Evolutionary conservation across 345 rosid species (phyloP), one percentile per base, ranked within the genome.

Genomic region (Melaleuca quinquenervia): DNA sequence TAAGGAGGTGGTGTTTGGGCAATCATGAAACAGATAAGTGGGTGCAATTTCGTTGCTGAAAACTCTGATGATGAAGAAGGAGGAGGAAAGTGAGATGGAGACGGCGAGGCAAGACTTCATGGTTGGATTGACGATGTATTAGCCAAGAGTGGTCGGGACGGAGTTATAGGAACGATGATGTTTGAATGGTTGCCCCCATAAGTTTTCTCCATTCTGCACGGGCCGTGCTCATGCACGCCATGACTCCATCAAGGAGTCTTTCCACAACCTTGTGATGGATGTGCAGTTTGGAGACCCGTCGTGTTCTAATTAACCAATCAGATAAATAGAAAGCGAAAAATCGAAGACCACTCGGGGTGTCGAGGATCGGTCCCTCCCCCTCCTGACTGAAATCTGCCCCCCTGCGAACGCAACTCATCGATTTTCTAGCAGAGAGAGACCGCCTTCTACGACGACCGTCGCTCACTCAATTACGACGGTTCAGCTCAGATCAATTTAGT

Each of bases 101-200:
- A 58, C 3, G 2, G 32, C 8, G 4, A 58, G n/a, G 32, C 29
- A 26, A 56, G 64, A 26, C 15, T 11, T 55, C 6, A 55, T 55
- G 27, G 12, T 0, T 24, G n/a, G 13, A 55, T 24, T 44, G 74
- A 49, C 45, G 52, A 21, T 45, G 49, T 24, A 27, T 2, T 24
- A 0, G 27, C 27, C n/a, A 0, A 55, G 60, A 6, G 2, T 8
- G 60, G 4, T 10, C 0, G 27, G 60, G n/a, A 1, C 0, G 8
- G 16, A 56, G 26, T 58, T n/a, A 27, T n/a, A 26, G 70, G 32
- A 26, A 58, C 1, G 12, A 12, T 1, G 3, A n/a, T n/a, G 64
- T 58, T 26, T 11, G 64, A 58, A 56, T 56, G 26, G 32, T n/a
- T 16, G 0, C 26, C 32, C 16, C 32, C n/a, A 2, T 11, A 58